These are phyloP conservation scores for Arabidopsis hybrid DNA, from an alignment of 441 rosid species.

Conservation along the genomic window DNA sequence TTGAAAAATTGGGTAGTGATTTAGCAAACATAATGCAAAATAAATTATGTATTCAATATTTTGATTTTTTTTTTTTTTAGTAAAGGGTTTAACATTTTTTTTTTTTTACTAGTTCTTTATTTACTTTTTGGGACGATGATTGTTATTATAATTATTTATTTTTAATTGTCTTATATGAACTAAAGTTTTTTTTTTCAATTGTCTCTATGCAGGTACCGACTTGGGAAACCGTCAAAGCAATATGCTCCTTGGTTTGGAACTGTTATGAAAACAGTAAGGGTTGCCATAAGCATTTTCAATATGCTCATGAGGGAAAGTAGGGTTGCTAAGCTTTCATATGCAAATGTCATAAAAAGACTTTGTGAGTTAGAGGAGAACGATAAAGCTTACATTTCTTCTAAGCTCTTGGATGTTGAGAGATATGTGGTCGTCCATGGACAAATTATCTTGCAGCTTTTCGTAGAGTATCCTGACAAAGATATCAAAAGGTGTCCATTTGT, in stretches of 20 bases:
- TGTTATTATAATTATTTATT: too few species aligned
- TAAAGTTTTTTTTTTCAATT: too few species aligned
- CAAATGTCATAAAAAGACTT: conserved; percentile 58
- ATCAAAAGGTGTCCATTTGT: conserved; percentile 73
- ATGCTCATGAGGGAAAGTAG: conserved; percentile 54
- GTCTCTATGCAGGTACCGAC: conserved; percentile 69
- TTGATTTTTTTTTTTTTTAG: too few species aligned
- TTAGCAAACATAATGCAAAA: too few species aligned
- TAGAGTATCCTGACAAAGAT: conserved; percentile 55
- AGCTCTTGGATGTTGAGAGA: conserved; percentile 60
- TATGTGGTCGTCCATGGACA: conserved; percentile 80
- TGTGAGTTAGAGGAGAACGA: conserved; percentile 55
- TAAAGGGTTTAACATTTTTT: too few species aligned
- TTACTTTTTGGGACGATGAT: too few species aligned
- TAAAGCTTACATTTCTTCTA: conserved; percentile 63
- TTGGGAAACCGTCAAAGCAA: conserved; percentile 77
- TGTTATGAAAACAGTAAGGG: conserved; percentile 67
- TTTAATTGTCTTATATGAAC: too few species aligned
- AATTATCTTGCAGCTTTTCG: conserved; percentile 72
- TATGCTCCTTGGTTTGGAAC: conserved; percentile 77
- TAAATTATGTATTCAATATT: too few species aligned
- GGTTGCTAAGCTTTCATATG: conserved; percentile 63
- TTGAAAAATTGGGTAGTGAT: too few species aligned
- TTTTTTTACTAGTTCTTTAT: too few species aligned
- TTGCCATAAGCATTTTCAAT: conserved; percentile 68